phyloP scores from a whole-genome alignment of 495 filamentous ascomycete genomes.

The Trichoderma reesei region DNA sequence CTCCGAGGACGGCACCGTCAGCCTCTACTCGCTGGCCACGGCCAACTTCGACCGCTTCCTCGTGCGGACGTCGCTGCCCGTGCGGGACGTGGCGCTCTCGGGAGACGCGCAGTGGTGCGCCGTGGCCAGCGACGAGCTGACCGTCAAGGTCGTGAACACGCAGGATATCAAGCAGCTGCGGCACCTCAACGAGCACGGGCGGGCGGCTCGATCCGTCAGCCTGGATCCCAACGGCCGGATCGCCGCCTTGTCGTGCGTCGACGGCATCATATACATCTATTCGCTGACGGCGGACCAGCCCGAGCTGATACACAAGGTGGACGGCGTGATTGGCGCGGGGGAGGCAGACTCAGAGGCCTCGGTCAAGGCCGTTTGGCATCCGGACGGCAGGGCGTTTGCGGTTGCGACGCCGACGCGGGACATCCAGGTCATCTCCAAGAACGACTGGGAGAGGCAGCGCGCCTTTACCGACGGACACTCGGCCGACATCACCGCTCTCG shows the following conservation, averaged over 20 bases:
- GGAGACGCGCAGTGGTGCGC: slow-evolving; percentile 81
- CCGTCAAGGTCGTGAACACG: slow-evolving; percentile 76
- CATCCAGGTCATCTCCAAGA: slow-evolving; percentile 72
- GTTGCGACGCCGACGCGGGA: slow-evolving; percentile 74
- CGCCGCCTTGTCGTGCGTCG: slow-evolving; percentile 73
- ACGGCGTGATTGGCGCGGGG: slow-evolving; percentile 69
- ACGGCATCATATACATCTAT: slow-evolving; percentile 83
- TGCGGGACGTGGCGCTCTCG: slow-evolving; percentile 77
- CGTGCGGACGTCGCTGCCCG: slow-evolving; percentile 68
- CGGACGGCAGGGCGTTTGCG: slow-evolving; percentile 86
- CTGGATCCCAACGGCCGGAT: slow-evolving; percentile 76
- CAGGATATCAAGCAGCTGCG: slow-evolving; percentile 64
- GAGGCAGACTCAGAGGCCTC: slow-evolving; percentile 72
- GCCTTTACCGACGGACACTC: slow-evolving; percentile 68
- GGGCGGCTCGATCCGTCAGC: slow-evolving; percentile 78
- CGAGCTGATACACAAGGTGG: slow-evolving; percentile 67
- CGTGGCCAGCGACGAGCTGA: slow-evolving; percentile 92
- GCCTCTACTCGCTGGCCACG: slow-evolving; percentile 67
- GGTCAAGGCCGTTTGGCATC: slow-evolving; percentile 78
- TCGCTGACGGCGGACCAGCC: slow-evolving; percentile 73
- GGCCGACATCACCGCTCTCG: slow-evolving; percentile 74
- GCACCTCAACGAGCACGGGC: slow-evolving; percentile 69
- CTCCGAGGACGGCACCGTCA: slow-evolving; percentile 89
- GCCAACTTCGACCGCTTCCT: slow-evolving; percentile 71
- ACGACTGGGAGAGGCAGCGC: slow-evolving; percentile 80